These are phyloP conservation scores for Prunus davidiana DNA, from an alignment of 306 rosid genomes.

Conservation along the genomic window DNA sequence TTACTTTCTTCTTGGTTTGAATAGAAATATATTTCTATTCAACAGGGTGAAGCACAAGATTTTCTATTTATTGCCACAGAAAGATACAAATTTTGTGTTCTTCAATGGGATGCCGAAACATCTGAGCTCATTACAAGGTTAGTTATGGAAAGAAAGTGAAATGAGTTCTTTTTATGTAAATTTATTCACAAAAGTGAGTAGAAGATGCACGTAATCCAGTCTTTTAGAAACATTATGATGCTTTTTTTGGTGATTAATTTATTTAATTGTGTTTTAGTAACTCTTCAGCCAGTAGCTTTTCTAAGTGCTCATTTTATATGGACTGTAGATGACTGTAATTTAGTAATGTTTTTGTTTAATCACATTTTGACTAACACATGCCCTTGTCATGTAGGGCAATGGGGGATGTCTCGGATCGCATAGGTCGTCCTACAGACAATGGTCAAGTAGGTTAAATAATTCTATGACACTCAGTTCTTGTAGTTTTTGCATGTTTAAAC, in stretches of 20 bases:
- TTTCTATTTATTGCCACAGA: conserved; percentile 91
- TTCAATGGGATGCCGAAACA: conserved; percentile 91
- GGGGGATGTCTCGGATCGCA: conserved; percentile 99
- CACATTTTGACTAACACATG: conserved; percentile 10
- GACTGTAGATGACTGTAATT: not conserved
- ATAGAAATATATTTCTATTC: not conserved
- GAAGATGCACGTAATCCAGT: not conserved
- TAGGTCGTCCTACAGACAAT: conserved; percentile 95
- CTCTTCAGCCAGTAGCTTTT: not conserved
- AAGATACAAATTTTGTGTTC: conserved; percentile 96
- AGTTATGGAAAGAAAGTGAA: not conserved
- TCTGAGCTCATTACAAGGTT: conserved; percentile 81
- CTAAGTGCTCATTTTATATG: not conserved
- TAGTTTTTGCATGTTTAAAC: conserved; percentile 6
- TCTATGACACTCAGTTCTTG: not conserved
- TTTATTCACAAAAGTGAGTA: not conserved
- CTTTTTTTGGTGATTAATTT: not conserved
- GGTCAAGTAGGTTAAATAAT: conserved; percentile 67
- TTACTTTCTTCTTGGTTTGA: not conserved
- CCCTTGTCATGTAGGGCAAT: conserved; percentile 57
- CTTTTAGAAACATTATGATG: not conserved
- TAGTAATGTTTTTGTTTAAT: not conserved
- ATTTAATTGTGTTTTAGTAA: not conserved
- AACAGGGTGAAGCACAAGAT: conserved; percentile 93
- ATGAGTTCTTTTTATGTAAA: not conserved